Base-by-base conservation (phyloP, 306 rosid species). In the Fragaria ananassa region DNA sequence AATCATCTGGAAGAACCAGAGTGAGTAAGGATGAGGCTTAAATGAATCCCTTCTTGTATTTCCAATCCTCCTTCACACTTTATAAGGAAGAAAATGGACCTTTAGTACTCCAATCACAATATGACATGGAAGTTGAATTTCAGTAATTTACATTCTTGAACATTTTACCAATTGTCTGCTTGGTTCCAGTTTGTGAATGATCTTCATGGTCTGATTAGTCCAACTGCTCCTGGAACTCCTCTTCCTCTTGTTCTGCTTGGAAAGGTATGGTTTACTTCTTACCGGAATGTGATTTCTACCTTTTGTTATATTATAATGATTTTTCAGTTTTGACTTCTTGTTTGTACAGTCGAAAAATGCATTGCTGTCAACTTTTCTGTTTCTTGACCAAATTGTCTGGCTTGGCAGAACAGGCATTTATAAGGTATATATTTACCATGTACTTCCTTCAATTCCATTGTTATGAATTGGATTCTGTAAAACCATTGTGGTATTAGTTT, bases 361-460 rank as follows among this genome's bases (percentile, higher is more conserved):
- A n/a, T 78, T 91, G 72, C 81, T 93, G 54, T 90, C 98, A 78
- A 91, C 97, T 74, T 93, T 93, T 89, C 91, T 93, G 72, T 86
- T 91, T 84, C 98, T 91, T 31, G 98, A 93, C 89, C 98, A 93
- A 93, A 79, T 93, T 68, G 98, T 90, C 76, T 93, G 98, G 98
- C 96, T 91, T 50, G 88, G 98, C 46, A 91, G 96, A 81, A 31
- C 96, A 0, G 98, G 97, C 57, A 90, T 93, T 75, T 78, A 88
- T 67, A 78, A 91, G 94, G 96, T 91, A 82, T 13, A 75, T 34
- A 66, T 11, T 56, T 70, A 47, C 34, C 60, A 12, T 27, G 17
- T 62, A 45, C 23, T 76, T 67, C 47, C 47, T 79, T 27, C 35
- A 9, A 42, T 72, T 67, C 68, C 56, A 23, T 69, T 61, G 39